A percentile compares a stretch with the other conserved stretches of the same genome.
Evolutionary conservation across 495 filamentous ascomycete genomes (phyloP).

Genomic region (Cenococcum geophilum): DNA sequence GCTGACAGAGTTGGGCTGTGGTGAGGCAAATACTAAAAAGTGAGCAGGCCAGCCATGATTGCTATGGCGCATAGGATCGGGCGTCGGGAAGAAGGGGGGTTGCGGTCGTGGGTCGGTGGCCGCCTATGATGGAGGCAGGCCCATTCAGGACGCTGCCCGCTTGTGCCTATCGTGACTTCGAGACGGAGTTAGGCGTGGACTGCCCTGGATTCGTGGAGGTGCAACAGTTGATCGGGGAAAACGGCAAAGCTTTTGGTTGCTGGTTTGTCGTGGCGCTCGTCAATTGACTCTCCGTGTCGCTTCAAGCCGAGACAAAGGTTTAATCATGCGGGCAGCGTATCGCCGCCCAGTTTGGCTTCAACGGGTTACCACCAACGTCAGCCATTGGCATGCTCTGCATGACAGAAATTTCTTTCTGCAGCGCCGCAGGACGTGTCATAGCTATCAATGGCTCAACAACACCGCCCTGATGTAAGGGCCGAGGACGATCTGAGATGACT

Average conservation of each 20-base stretch:
- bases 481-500: conserved; percentile 13
- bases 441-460: conserved; percentile 12
- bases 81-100: conserved; percentile 11
- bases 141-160: conserved; percentile 24
- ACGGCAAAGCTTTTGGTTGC: conserved; percentile 5
- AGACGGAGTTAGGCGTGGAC: conserved; percentile 19
- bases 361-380: background rate
- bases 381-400: conserved; percentile 17
- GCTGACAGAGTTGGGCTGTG: conserved; percentile 3
- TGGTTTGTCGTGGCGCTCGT: conserved; percentile 24
- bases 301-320: conserved; percentile 1
- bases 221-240: conserved; percentile 10
- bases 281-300: conserved; percentile 3
- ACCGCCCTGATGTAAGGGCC: conserved; percentile 15
- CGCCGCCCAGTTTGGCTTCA: conserved; percentile 8
- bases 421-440: conserved; percentile 19
- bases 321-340: conserved; percentile 29
- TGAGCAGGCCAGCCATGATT: conserved; percentile 15
- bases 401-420: conserved; percentile 18
- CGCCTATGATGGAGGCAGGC: conserved; percentile 12
- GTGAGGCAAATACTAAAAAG: conserved; percentile 18
- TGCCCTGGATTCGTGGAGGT: conserved; percentile 14
- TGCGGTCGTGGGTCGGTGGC: background rate
- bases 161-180: conserved; percentile 9
- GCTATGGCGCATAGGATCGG: conserved; percentile 13